A percentile compares a stretch with the other conserved stretches of the same genome.
Evolutionary conservation across 2,329 filamentous ascomycete genomes (phyloP).

Genomic region (Bimuria novae-zelandiae): DNA sequence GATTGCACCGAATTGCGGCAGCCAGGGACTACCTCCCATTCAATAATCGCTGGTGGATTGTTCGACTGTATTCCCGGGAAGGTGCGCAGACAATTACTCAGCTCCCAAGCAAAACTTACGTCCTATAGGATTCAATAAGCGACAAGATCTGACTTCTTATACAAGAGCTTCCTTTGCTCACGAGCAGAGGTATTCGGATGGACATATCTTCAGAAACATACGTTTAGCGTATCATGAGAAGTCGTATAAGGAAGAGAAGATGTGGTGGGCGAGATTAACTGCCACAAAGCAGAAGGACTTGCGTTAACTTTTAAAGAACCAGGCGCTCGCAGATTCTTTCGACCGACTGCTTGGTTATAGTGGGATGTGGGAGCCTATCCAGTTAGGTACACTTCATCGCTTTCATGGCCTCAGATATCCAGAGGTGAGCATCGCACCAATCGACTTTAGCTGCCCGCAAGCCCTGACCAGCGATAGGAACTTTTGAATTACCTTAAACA

Average conservation of each 20-base stretch:
- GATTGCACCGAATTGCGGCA: conserved; percentile 16
- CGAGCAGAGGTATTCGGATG: conserved; percentile 20
- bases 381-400: conserved; percentile 18
- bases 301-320: conserved; percentile 16
- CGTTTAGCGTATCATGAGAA: conserved; percentile 10
- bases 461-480: conserved; percentile 7
- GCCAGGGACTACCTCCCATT: conserved; percentile 11
- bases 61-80: conserved; percentile 12
- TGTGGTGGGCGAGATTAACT: conserved; percentile 20
- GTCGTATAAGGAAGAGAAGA: conserved; percentile 4
- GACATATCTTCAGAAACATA: conserved; percentile 21
- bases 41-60: conserved; percentile 21
- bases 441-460: neutral
- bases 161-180: conserved; percentile 8
- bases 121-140: neutral
- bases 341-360: conserved; percentile 13
- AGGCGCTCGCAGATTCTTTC: conserved; percentile 8
- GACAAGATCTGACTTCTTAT: neutral
- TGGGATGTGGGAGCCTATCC: conserved; percentile 15
- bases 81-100: neutral
- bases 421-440: conserved; percentile 10
- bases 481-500: conserved; percentile 13
- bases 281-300: conserved; percentile 17
- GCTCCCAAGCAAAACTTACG: neutral
- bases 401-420: conserved; percentile 13